Evolutionary conservation across 2,329 filamentous ascomycete species (phyloP).

Genomic region (Pseudogymnoascus sp.): DNA sequence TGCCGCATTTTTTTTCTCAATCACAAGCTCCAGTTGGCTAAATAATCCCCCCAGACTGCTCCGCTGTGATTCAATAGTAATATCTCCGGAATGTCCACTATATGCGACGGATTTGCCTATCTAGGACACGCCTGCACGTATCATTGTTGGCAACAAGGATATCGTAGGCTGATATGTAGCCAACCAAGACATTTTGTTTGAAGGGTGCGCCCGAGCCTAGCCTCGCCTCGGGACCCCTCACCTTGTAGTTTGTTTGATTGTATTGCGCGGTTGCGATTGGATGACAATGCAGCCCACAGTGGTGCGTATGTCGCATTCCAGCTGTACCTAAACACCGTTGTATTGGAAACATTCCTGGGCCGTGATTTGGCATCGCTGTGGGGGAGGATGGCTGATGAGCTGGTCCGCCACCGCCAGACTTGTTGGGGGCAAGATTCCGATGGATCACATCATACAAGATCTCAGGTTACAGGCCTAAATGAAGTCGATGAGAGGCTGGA

Average conservation of each 20-base stretch:
- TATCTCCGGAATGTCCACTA: neutral
- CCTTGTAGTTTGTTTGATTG: neutral
- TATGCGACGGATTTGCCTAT: neutral
- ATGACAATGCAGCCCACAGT: neutral
- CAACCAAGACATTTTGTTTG: neutral
- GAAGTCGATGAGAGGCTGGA: neutral
- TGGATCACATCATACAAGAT: slow-evolving; percentile 7
- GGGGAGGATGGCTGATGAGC: neutral
- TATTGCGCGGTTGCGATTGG: neutral
- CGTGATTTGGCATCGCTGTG: slow-evolving; percentile 1
- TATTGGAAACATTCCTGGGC: neutral
- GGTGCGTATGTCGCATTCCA: neutral
- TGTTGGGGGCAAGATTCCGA: slow-evolving; percentile 1
- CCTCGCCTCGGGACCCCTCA: neutral
- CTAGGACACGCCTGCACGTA: neutral
- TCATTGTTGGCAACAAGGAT: neutral
- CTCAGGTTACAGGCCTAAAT: neutral
- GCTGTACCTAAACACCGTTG: neutral
- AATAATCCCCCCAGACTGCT: neutral
- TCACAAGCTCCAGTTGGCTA: neutral
- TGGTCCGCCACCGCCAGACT: neutral
- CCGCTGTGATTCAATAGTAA: slow-evolving; percentile 1
- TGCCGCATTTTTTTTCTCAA: slow-evolving; percentile 3
- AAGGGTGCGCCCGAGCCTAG: neutral
- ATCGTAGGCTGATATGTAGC: neutral